Percentiles rank a stretch among this genome's conserved stretches.
Evolutionary conservation across 176 grass and related monocot species (phyloP).

Genomic region (Raddia distichophylla): DNA sequence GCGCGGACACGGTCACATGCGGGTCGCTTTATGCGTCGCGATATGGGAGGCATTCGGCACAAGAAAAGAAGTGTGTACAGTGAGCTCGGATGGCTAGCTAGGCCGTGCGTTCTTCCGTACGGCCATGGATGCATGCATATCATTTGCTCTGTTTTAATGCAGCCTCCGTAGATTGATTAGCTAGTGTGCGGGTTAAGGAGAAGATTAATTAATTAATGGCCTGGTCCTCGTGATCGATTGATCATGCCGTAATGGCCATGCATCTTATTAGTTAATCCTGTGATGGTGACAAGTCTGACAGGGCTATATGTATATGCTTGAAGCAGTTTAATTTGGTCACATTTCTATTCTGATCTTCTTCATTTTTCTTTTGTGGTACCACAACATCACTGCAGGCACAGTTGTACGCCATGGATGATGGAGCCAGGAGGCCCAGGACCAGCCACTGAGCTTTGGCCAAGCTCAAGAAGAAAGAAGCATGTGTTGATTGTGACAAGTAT

Average conservation of each 20-base stretch:
- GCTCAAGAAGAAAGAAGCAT: slow-evolving; percentile 35
- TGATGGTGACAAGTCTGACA: slow-evolving; percentile 39
- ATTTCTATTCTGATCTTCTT: neutral
- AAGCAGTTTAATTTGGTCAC: slow-evolving; percentile 5
- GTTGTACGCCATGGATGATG: slow-evolving; percentile 27
- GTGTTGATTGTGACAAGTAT: slow-evolving; percentile 45
- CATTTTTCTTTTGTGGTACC: slow-evolving; percentile 7
- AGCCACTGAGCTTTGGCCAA: neutral
- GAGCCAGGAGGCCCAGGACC: neutral
- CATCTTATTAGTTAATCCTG: neutral
- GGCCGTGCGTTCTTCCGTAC: neutral
- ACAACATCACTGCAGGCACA: neutral
- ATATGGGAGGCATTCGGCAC: neutral
- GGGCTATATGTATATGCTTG: neutral
- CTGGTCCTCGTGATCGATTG: slow-evolving; percentile 22
- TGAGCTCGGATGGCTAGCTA: neutral
- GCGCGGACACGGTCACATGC: neutral
- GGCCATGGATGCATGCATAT: slow-evolving; percentile 15
- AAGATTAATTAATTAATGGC: neutral
- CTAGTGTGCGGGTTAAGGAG: neutral
- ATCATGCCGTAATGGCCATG: slow-evolving; percentile 3
- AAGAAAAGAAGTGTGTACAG: neutral
- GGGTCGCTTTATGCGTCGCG: neutral
- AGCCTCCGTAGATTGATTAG: neutral
- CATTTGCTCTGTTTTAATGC: slow-evolving; percentile 11